Percentiles rank a stretch among this genome's conserved stretches.
Conservation (phyloP, 108 stramenopile species). For the Stephanodiscus minutulus region DNA sequence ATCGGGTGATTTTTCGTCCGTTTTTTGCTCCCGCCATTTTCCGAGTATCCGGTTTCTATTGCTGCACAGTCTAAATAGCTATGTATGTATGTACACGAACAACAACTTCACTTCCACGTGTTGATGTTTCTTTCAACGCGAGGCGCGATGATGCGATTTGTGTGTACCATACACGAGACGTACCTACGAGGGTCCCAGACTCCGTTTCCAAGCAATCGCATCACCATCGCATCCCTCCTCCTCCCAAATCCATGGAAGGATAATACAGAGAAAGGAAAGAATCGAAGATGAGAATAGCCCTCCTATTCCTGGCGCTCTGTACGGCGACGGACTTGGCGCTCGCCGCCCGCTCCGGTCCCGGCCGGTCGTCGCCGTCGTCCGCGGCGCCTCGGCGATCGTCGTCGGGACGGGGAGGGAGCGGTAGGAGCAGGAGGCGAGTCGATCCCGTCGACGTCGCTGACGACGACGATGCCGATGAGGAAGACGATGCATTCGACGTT, state of each 20-base stretch:
- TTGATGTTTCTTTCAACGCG: too few species aligned
- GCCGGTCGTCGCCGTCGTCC: constrained; percentile 12
- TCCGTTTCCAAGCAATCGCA: too few species aligned
- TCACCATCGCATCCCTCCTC: background rate
- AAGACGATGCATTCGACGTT: too few species aligned
- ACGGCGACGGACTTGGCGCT: constrained; percentile 19
- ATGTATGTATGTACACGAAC: too few species aligned
- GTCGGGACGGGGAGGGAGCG: background rate
- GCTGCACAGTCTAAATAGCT: too few species aligned
- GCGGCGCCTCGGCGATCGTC: constrained; percentile 21
- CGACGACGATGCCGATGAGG: constrained; percentile 38
- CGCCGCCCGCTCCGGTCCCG: constrained; percentile 20
- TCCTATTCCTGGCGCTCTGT: constrained; percentile 6
- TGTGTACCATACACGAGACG: too few species aligned
- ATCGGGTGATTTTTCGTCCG: too few species aligned
- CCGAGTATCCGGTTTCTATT: too few species aligned
- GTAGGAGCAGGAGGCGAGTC: constrained; percentile 46
- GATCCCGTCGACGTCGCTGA: constrained; percentile 44
- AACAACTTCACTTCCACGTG: too few species aligned
- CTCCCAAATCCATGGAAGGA: background rate
- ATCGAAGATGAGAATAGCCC: background rate
- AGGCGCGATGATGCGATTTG: too few species aligned
- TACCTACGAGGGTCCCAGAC: too few species aligned
- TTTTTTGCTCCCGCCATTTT: too few species aligned
- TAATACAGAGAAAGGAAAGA: background rate